A percentile compares a stretch with the other conserved stretches of the same genome.
Conservation (phyloP, 116 monocot species). For the Trichopus zeylanicus region DNA sequence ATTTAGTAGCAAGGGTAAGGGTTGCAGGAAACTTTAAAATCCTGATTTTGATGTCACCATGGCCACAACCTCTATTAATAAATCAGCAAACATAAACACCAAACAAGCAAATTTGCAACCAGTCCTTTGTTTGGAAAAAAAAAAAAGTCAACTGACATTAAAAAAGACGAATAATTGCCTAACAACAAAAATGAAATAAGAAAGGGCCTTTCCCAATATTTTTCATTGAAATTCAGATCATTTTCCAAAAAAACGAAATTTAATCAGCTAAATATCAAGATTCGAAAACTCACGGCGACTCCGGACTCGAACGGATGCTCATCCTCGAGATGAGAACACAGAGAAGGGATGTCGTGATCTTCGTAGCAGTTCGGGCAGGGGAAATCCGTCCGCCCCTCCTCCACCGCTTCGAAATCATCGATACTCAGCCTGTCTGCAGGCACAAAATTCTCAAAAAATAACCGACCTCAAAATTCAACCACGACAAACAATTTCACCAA, state of each 20-base stretch:
- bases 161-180: neutral
- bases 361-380: conserved; percentile 88
- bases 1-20: neutral
- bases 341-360: conserved; percentile 74
- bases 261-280: neutral
- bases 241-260: neutral
- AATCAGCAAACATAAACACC: no score
- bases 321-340: conserved; percentile 79
- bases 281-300: conserved; percentile 40
- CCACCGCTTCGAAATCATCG: conserved; percentile 72
- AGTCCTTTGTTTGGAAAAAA: no score
- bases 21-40: neutral
- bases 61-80: neutral
- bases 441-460: neutral
- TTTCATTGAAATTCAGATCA: neutral
- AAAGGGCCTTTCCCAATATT: neutral
- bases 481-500: neutral
- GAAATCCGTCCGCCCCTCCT: conserved; percentile 57
- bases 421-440: conserved; percentile 48
- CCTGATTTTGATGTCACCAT: neutral
- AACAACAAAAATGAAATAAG: neutral
- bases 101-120: no score
- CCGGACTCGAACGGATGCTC: conserved; percentile 78
- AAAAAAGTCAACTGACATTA: no score
- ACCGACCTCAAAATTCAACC: neutral